Base-by-base conservation (phyloP, 164 flowering plant species). In the grape (Vitis vinifera) region DNA sequence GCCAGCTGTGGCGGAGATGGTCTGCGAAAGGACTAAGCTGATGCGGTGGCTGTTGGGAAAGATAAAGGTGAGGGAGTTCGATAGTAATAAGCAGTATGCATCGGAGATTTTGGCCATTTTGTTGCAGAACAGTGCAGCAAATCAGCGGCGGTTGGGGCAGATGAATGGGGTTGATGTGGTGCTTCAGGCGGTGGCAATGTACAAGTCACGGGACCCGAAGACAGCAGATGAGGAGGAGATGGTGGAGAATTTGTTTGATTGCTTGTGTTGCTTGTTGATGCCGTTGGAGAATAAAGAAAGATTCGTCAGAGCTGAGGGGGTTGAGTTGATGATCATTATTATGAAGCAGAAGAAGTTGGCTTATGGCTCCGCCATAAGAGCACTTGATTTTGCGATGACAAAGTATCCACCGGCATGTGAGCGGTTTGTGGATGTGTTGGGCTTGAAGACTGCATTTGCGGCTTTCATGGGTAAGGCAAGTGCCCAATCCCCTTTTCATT, bases 401-500 rank as follows among this genome's bases (percentile, higher is more conserved):
- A 96, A 90, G 76, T 96, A 86, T 60, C 93, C 97, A 0, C 92
- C 97, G 10, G 97, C 98, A 11, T 91, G 97, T 47, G 98, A 96
- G 76, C 82, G 99, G 67, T 93, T 96, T 79, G 90, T 96, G 64
- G 99, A 96, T 85, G 98, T 96, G 68, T 65, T 96, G 87, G 99
- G 99, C 58, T 79, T 96, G 80, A 96, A 93, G 86, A 96, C 97
- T 37, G 95, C 92, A 0, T 96, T 96, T 78, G 88, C 98, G 16
- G 95, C 99, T 78, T 96, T 96, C 78, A 93, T 93, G 99, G 98
- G 99, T 89, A 96, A 96, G 99, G 99, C 94, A 96, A 93, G 99
- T 91, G 69, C 76, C 17, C 64, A 2, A 60, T 70, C 68, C 69
- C 70, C 61, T 51, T 29, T 9, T 19, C 4, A 37, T 6, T 37